Percentiles rank a stretch among this genome's conserved stretches.
Conservation (phyloP, 768 basidiomycete species). For the Baorangia bicolor region DNA sequence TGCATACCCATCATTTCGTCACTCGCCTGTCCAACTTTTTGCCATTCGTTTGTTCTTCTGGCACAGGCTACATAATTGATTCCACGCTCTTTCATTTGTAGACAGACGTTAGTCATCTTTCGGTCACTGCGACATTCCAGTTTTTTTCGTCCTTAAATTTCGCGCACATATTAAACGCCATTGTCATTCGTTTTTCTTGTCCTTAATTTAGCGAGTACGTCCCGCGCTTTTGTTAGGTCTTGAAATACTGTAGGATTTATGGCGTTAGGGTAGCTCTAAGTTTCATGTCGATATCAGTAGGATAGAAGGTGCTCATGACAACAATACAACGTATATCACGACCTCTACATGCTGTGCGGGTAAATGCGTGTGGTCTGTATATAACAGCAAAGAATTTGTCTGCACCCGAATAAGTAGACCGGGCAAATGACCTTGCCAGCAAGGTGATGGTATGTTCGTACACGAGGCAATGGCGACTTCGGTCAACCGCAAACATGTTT, state of each 20-base stretch:
- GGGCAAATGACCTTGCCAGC: no score
- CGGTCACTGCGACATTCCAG: background rate
- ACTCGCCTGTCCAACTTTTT: background rate
- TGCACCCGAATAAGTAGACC: no score
- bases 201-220: background rate
- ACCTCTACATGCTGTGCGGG: no score
- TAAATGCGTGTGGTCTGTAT: no score
- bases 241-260: constrained; percentile 1
- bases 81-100: background rate
- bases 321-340: no score
- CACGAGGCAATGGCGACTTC: no score
- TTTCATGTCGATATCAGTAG: no score
- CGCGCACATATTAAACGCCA: background rate
- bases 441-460: no score
- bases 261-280: no score
- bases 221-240: background rate
- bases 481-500: no score
- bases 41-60: constrained; percentile 7
- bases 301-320: no score
- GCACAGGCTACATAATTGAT: constrained; percentile 1
- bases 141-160: background rate
- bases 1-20: constrained; percentile 1
- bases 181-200: background rate
- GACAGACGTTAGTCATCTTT: background rate
- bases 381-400: no score